These are phyloP conservation scores for Penicillium occitanis DNA, from an alignment of 2,329 filamentous ascomycete genomes.

Conservation along the genomic window DNA sequence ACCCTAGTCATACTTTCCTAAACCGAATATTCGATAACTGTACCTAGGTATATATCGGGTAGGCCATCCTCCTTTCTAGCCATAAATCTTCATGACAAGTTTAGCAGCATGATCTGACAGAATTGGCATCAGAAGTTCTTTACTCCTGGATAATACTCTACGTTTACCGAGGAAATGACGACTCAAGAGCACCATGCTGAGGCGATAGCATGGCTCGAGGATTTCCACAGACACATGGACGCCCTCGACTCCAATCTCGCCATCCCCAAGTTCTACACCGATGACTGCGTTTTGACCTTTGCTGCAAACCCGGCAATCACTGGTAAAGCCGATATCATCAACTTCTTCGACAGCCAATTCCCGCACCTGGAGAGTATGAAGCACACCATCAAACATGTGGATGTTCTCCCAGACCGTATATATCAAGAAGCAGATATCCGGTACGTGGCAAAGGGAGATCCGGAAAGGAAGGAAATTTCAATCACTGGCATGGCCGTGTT, in stretches of 20 bases:
- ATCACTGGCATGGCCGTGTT: conserved; percentile 18
- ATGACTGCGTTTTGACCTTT: conserved; percentile 16
- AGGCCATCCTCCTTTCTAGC: neutral
- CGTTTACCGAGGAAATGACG: conserved; percentile 1
- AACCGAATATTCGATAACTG: neutral
- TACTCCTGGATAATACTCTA: too few relatives aligned
- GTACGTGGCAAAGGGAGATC: conserved; percentile 18
- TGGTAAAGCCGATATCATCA: conserved; percentile 7
- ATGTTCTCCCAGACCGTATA: conserved; percentile 19
- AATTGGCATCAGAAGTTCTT: neutral
- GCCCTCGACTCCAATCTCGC: conserved; percentile 8
- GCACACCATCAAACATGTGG: conserved; percentile 20
- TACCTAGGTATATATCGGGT: neutral
- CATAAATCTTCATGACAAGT: neutral
- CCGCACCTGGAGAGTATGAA: conserved; percentile 17
- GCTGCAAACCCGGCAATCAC: conserved; percentile 9
- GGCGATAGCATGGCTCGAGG: conserved; percentile 15
- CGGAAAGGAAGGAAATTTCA: conserved; percentile 14
- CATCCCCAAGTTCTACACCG: conserved; percentile 15
- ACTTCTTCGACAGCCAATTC: conserved; percentile 14
- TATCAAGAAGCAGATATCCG: conserved; percentile 19
- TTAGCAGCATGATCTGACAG: neutral
- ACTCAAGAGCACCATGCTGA: conserved; percentile 1
- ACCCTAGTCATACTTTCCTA: neutral
- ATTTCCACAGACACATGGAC: conserved; percentile 18